These are phyloP conservation scores for Rheum nobile DNA, from an alignment of 148 eudicot genomes.

Conservation along the genomic window DNA sequence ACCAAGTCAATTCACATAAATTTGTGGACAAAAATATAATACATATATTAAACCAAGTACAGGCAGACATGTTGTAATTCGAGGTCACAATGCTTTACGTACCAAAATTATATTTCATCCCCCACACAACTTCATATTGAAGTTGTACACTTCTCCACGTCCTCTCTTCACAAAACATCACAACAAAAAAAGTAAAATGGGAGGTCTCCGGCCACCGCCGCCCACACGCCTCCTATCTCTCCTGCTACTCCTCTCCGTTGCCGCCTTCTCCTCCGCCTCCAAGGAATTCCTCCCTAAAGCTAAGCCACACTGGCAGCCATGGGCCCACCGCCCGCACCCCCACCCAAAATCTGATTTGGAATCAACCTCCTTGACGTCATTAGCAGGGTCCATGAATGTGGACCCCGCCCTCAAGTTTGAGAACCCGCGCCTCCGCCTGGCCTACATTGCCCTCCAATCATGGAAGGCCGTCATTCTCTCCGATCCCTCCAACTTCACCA, in stretches of 20 bases:
- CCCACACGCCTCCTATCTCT: not conserved
- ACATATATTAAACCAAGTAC: not conserved
- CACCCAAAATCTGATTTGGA: not conserved
- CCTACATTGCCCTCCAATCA: conserved; percentile 77
- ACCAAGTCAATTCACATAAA: not conserved
- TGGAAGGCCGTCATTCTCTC: conserved; percentile 70
- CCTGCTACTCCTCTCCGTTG: not conserved
- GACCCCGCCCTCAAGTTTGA: conserved; percentile 23
- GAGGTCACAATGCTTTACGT: not conserved
- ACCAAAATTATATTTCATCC: not conserved
- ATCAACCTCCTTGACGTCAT: not conserved
- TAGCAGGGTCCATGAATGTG: not conserved
- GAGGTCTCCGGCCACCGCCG: not conserved
- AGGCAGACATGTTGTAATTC: not conserved
- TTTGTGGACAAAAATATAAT: too few species aligned
- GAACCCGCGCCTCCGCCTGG: conserved; percentile 39
- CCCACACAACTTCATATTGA: not conserved
- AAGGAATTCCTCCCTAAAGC: not conserved
- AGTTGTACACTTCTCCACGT: not conserved
- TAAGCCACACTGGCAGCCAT: not conserved
- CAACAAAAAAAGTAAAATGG: not conserved
- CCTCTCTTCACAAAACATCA: not conserved
- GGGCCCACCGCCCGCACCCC: not conserved
- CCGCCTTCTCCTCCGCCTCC: not conserved
- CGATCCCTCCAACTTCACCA: conserved; percentile 74